Percentiles rank a stretch among this genome's conserved stretches.
Evolutionary conservation across 2,329 filamentous ascomycete species (phyloP).

Genomic region (Exophiala viscosa): DNA sequence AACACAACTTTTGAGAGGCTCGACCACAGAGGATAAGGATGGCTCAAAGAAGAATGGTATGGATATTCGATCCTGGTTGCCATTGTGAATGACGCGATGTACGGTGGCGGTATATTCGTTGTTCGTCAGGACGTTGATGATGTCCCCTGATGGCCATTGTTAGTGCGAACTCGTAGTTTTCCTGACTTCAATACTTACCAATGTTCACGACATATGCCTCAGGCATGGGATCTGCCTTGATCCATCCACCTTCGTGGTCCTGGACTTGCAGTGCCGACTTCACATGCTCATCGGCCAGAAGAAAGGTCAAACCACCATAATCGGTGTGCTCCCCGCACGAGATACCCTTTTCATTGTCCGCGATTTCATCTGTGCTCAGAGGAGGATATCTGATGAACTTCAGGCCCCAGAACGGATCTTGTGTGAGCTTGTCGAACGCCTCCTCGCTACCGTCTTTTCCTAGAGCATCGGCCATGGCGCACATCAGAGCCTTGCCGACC

Average conservation of each 20-base stretch:
- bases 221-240: conserved; percentile 41
- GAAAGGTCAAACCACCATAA: conserved; percentile 48
- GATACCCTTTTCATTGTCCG: conserved; percentile 7
- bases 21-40: conserved; percentile 1
- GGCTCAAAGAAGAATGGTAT: conserved; percentile 14
- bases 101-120: conserved; percentile 9
- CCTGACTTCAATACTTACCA: conserved; percentile 33
- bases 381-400: conserved; percentile 9
- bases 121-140: conserved; percentile 8
- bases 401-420: conserved; percentile 8
- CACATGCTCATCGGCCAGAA: conserved; percentile 40
- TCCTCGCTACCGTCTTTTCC: neutral
- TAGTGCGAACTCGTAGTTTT: neutral
- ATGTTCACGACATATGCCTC: conserved; percentile 47
- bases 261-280: conserved; percentile 45
- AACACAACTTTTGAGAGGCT: conserved; percentile 2
- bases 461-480: conserved; percentile 8
- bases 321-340: conserved; percentile 44
- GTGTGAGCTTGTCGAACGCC: conserved; percentile 4
- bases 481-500: conserved; percentile 7
- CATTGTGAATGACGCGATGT: conserved; percentile 8
- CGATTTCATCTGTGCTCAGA: conserved; percentile 2
- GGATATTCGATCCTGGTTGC: neutral
- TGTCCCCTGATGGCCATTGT: conserved; percentile 1
- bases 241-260: conserved; percentile 43